Base-by-base conservation (phyloP, 2,329 filamentous ascomycete species). In the Neodidymelliopsis sp. region DNA sequence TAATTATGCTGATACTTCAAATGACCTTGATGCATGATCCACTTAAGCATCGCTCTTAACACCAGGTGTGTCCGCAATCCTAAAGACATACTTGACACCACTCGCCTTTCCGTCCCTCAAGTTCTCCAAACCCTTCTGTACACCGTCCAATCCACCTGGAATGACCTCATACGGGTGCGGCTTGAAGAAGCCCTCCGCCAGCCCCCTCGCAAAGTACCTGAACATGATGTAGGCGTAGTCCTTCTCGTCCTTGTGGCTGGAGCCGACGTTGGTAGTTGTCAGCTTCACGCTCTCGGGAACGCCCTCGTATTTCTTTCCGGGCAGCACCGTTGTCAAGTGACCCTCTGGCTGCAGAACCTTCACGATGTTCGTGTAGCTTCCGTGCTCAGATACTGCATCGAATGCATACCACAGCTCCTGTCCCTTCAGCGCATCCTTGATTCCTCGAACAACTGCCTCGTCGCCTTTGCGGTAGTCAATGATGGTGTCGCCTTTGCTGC, bases 81-180 rank as follows among this genome's bases (percentile, higher is more conserved):
- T 74, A 60, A 84, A 83, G 0, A 88, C 80, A 73, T 86, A 88
- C 71, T 89, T 89, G 0, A 83, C 75, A 1, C 78, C 85, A 60
- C 81, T 85, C 16, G 81, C 84, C 67, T 82, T 84, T 0, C 85
- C 85, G 20, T 75, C 77, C 64, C 79, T 82, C 62, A 89, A 65
- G 54, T 83, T 79, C 56, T 69, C 66, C 67, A 88, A 62, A 0
- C 74, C 84, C 24, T 62, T 70, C 60, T 84, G 71, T 2, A 86
- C 67, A 0, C 84, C 82, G 4, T 65, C 74, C 39, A 87, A 58
- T 0, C 84, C 84, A 2, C 82, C 81, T 0, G 76, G 70, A 1
- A 84, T 66, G 10, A 85, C 73, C 65, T 84, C 79, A 33, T 74
- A 67, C 30, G 79, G 79, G 63, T 84, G 81, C 6, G 67, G 60